These are phyloP conservation scores for Cryptococcus sp. DNA, from an alignment of 1,284 basidiomycete genomes.

Conservation along the genomic window DNA sequence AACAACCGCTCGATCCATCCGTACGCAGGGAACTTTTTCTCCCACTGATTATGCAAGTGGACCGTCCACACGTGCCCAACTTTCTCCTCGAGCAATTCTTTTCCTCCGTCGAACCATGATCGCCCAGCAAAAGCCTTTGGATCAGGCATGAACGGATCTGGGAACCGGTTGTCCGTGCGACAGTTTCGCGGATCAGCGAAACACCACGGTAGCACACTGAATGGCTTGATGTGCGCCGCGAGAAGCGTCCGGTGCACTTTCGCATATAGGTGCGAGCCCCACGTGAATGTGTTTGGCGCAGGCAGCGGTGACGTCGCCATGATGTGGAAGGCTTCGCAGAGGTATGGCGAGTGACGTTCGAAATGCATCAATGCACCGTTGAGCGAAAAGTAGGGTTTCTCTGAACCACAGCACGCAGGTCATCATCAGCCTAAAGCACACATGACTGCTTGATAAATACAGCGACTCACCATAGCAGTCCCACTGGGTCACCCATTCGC, in stretches of 20 bases:
- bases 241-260: constrained; percentile 82
- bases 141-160: constrained; percentile 79
- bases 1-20: constrained; percentile 82
- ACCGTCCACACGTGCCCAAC: constrained; percentile 77
- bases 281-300: constrained; percentile 77
- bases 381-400: constrained; percentile 80
- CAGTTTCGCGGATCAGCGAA: constrained; percentile 87
- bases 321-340: constrained; percentile 90
- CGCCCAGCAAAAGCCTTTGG: constrained; percentile 62
- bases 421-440: too few relatives aligned
- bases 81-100: constrained; percentile 61
- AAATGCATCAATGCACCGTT: constrained; percentile 95
- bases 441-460: too few relatives aligned
- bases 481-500: constrained; percentile 94
- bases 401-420: constrained; percentile 50
- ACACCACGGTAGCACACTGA: constrained; percentile 88
- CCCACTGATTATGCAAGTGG: constrained; percentile 92
- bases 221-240: constrained; percentile 70
- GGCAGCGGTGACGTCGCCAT: constrained; percentile 76
- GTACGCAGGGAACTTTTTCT: constrained; percentile 69
- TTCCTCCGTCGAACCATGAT: constrained; percentile 60
- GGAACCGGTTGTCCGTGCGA: constrained; percentile 83
- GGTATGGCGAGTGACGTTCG: constrained; percentile 79
- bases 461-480: constrained; percentile 82
- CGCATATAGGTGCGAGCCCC: constrained; percentile 86